Conservation (phyloP, 2,329 filamentous ascomycete genomes). For the Aulographum hederae region DNA sequence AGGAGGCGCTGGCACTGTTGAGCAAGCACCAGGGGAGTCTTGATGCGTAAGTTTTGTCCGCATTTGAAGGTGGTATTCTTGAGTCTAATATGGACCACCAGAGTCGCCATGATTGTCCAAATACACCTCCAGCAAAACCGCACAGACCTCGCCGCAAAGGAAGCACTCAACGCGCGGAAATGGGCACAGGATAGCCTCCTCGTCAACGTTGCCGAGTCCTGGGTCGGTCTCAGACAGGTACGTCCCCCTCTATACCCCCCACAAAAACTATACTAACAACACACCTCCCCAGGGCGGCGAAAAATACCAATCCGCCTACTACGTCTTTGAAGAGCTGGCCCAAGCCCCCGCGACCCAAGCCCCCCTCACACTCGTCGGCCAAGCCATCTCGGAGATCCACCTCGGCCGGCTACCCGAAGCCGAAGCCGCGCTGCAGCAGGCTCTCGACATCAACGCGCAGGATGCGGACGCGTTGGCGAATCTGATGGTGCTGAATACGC, state of each 20-base stretch:
- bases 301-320: constrained; percentile 91
- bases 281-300: constrained; percentile 53
- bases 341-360: constrained; percentile 69
- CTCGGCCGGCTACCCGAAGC: constrained; percentile 78
- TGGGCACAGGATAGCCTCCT: constrained; percentile 92
- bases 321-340: constrained; percentile 92
- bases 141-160: constrained; percentile 76
- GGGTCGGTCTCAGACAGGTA: constrained; percentile 80
- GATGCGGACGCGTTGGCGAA: constrained; percentile 68
- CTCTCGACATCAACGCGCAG: constrained; percentile 52
- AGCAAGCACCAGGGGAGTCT: constrained; percentile 68
- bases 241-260: constrained; percentile 12
- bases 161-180: constrained; percentile 67
- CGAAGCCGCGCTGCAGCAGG: constrained; percentile 68
- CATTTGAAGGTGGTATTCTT: background rate
- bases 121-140: constrained; percentile 87
- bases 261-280: constrained; percentile 11
- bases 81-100: constrained; percentile 13
- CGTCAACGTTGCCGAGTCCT: constrained; percentile 87
- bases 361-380: constrained; percentile 58
- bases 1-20: constrained; percentile 66
- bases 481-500: constrained; percentile 56
- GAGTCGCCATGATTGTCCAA: constrained; percentile 76
- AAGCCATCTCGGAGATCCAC: constrained; percentile 83
- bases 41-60: constrained; percentile 42